Evolutionary conservation across 2,329 filamentous ascomycete genomes (phyloP).

Genomic region (Neofusicoccum sp.): DNA sequence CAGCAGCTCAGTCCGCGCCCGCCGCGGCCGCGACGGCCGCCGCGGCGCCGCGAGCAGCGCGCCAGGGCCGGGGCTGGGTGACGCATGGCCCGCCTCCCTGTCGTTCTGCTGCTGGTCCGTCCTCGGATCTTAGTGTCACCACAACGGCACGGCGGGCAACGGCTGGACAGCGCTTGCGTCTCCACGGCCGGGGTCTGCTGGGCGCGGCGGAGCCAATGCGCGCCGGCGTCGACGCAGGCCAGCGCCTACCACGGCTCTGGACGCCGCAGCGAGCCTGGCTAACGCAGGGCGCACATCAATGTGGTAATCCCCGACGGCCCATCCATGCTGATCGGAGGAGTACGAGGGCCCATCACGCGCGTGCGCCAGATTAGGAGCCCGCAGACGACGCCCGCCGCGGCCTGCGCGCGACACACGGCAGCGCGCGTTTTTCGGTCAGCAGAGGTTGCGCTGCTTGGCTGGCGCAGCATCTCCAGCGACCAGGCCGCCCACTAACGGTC

Average conservation of each 20-base stretch:
- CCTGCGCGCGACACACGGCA: neutral
- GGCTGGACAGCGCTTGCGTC: neutral
- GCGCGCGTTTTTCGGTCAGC: neutral
- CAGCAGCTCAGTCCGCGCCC: neutral
- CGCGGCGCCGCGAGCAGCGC: neutral
- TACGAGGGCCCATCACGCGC: constrained; percentile 1
- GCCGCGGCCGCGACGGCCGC: neutral
- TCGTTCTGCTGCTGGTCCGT: constrained; percentile 7
- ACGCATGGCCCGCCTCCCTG: constrained; percentile 11
- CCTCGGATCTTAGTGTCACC: constrained; percentile 10
- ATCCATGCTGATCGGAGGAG: constrained; percentile 8
- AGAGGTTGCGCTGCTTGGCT: neutral
- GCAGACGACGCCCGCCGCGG: neutral
- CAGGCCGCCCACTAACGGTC: constrained; percentile 16
- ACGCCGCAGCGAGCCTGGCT: neutral
- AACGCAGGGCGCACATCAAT: constrained; percentile 13
- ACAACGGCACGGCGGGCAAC: constrained; percentile 7
- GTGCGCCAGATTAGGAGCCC: constrained; percentile 7
- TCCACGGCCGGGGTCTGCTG: constrained; percentile 9
- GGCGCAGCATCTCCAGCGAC: constrained; percentile 1
- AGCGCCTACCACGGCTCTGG: neutral
- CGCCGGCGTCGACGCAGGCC: neutral
- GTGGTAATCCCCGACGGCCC: constrained; percentile 5
- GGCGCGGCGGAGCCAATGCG: neutral
- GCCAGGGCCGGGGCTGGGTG: neutral